Base-by-base conservation (phyloP, 331 rosid genomes). In the Quercus tomentella region DNA sequence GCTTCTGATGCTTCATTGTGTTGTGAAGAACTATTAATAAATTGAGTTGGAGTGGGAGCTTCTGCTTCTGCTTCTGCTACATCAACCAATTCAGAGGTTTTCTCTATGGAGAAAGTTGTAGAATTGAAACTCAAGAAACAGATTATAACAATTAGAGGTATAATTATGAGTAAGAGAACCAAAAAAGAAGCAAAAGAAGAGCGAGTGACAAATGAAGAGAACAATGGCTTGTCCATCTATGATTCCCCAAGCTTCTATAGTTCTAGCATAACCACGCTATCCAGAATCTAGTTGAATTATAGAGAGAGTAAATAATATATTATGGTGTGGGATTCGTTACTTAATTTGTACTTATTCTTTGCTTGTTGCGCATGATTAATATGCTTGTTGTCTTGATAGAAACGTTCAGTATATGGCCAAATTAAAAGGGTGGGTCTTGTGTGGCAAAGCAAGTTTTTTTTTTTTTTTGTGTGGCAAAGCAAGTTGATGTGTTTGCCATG, bases 321-420 rank as follows among this genome's bases (percentile, higher is more conserved):
- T 16, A 37, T 37, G 23, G 45, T 28, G 33, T 72, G 70, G 43
- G 78, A 81, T 78, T 68, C 86, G 73, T 83, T 78, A 52, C 89
- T 86, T 86, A 72, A 66, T 56, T 63, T 16, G 12, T 60, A 23
- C 35, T 71, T 73, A 83, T 83, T 72, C 86, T 55, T 81, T 75
- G 57, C 78, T 81, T 75, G 57, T 73, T 60, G 77, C 73, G 28
- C 4, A 51, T 14, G 66, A 57, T 7, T 56, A 30, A 56, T 28
- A 77, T 76, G 77, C 81, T 68, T 57, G 35, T 30, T 56, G 35
- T 4, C 21, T 49, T 37, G 77, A 49, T 60, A 28, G 73, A 70
- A 37, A 75, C 56, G 25, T 70, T 61, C 1, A 58, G 28, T 58
- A 22, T 22, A 58, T 10, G 31, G 65, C 30, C 30, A 58, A 21